These are phyloP conservation scores for Akanthomyces lecanii DNA, from an alignment of 2,329 filamentous ascomycete species.

Conservation along the genomic window DNA sequence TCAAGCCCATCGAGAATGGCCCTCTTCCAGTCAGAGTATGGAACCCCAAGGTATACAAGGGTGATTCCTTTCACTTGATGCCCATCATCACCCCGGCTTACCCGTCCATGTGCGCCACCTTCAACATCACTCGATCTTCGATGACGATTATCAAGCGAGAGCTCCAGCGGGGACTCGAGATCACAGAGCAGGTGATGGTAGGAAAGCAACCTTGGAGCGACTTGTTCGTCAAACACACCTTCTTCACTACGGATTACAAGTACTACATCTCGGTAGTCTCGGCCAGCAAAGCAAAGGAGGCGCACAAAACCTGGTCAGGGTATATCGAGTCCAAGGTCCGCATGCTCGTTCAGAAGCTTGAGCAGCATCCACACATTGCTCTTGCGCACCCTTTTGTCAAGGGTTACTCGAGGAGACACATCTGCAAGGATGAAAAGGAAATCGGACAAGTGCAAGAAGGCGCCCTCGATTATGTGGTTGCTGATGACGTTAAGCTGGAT, in stretches of 20 bases:
- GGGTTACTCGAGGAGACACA: conserved; percentile 79
- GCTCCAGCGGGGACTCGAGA: conserved; percentile 69
- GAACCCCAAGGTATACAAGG: conserved; percentile 85
- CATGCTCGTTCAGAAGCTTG: conserved; percentile 76
- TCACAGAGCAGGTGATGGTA: conserved; percentile 74
- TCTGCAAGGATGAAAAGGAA: conserved; percentile 53
- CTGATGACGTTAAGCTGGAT: conserved; percentile 32
- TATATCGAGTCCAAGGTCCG: conserved; percentile 92
- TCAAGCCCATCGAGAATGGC: conserved; percentile 82
- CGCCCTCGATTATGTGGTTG: conserved; percentile 42
- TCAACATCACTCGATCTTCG: conserved; percentile 86
- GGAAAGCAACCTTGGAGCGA: conserved; percentile 80
- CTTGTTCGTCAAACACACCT: conserved; percentile 83
- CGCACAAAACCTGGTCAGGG: conserved; percentile 83
- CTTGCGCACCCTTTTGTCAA: conserved; percentile 91
- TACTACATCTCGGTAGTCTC: conserved; percentile 90
- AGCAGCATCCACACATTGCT: conserved; percentile 73
- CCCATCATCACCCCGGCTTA: conserved; percentile 97
- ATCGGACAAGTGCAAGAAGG: conserved; percentile 52
- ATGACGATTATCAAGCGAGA: conserved; percentile 81
- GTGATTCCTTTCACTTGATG: conserved; percentile 87
- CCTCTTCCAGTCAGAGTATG: conserved; percentile 81
- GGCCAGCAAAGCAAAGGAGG: conserved; percentile 76
- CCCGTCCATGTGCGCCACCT: conserved; percentile 95
- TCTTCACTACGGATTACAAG: conserved; percentile 90